phyloP scores from a whole-genome alignment of 1,284 basidiomycete species.

The Bondarzewia mesenterica region DNA sequence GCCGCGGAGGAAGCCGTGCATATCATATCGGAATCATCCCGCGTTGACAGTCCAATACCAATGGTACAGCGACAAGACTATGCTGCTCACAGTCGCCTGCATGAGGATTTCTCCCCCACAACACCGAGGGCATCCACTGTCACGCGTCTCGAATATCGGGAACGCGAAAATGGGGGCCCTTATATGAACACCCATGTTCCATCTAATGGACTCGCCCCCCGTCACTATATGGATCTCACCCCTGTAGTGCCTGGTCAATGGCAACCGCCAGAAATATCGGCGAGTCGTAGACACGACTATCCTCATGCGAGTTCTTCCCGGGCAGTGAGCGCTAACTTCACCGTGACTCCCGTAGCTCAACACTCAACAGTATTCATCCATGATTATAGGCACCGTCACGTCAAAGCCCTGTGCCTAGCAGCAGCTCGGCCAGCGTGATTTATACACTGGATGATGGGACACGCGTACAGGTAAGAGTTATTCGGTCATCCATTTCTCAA shows the following conservation, averaged over 20 bases:
- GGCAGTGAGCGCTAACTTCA: background rate
- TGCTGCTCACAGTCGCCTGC: slow-evolving; percentile 5
- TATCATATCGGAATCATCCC: slow-evolving; percentile 7
- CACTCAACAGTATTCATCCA: background rate
- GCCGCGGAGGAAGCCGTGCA: slow-evolving; percentile 1
- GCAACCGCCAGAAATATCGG: background rate
- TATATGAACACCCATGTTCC: slow-evolving; percentile 1
- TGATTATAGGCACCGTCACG: background rate
- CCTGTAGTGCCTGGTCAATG: background rate
- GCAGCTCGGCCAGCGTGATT: slow-evolving; percentile 8
- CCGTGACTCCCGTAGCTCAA: background rate
- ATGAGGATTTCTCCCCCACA: slow-evolving; percentile 7
- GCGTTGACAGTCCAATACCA: slow-evolving; percentile 8
- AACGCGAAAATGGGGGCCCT: slow-evolving; percentile 3
- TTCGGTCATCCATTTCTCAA: background rate
- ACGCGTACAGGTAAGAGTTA: slow-evolving; percentile 7
- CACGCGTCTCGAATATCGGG: slow-evolving; percentile 8
- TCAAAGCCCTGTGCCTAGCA: slow-evolving; percentile 2
- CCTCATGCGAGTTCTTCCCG: background rate
- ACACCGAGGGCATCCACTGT: slow-evolving; percentile 2
- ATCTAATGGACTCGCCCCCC: background rate
- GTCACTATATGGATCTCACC: background rate
- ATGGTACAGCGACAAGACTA: slow-evolving; percentile 8
- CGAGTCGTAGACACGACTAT: background rate
- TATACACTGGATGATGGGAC: slow-evolving; percentile 9